A percentile compares a stretch with the other conserved stretches of the same genome.
Evolutionary conservation across 129 eudicot species (phyloP).

Genomic region (Artemisia tridentata): DNA sequence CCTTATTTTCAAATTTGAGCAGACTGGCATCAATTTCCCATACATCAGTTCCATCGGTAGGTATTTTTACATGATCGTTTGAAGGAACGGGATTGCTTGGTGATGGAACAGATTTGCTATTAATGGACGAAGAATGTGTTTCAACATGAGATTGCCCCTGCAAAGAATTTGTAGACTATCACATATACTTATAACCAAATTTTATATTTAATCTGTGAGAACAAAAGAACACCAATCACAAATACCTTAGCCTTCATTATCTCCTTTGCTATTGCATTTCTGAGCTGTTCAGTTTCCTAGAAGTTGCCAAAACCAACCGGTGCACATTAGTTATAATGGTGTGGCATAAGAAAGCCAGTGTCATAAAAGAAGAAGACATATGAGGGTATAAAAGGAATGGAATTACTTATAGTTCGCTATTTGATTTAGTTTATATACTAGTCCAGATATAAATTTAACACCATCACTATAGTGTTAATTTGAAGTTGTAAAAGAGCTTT

Average conservation of each 20-base stretch:
- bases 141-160: constrained; percentile 39
- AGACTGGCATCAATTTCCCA: constrained; percentile 69
- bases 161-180: constrained; percentile 11
- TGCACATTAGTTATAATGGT: neutral
- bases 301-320: constrained; percentile 25
- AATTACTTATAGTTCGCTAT: neutral
- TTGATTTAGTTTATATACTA: neutral
- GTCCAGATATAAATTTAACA: neutral
- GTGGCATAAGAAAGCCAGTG: neutral
- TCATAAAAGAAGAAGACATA: neutral
- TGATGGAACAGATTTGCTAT: constrained; percentile 26
- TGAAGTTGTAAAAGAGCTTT: neutral
- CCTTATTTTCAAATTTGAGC: constrained; percentile 52
- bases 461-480: neutral
- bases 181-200: neutral
- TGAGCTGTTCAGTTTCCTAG: constrained; percentile 71
- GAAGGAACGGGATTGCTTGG: constrained; percentile 15
- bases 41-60: constrained; percentile 67
- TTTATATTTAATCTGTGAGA: neutral
- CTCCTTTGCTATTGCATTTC: constrained; percentile 49
- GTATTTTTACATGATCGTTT: constrained; percentile 52
- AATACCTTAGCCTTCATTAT: constrained; percentile 57
- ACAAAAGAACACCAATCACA: constrained; percentile 3
- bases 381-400: neutral
- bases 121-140: constrained; percentile 28